These are phyloP conservation scores for Hirschfeldia incana DNA, from an alignment of 345 rosid species.

Conservation along the genomic window DNA sequence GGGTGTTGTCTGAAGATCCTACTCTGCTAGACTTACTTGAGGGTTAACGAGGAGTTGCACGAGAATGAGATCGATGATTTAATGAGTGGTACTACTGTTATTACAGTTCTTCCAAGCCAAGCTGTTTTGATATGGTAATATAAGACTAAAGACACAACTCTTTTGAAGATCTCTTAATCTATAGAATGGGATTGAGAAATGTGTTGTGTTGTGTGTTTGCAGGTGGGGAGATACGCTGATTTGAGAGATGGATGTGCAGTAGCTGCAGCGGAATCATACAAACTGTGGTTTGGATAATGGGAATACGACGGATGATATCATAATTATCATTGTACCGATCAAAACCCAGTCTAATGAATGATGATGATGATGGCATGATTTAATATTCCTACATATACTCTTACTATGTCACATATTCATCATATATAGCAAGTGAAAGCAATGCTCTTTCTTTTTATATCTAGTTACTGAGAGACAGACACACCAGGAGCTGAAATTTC, in stretches of 20 bases:
- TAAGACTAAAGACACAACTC: not conserved
- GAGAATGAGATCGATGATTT: conserved; percentile 79
- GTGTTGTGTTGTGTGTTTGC: conserved; percentile 16
- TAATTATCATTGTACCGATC: conserved; percentile 81
- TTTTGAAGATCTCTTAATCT: not conserved
- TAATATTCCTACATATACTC: not conserved
- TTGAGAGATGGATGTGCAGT: conserved; percentile 91
- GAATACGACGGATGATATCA: conserved; percentile 97
- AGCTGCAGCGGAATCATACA: conserved; percentile 90
- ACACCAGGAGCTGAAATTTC: too few relatives aligned
- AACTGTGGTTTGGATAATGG: conserved; percentile 82
- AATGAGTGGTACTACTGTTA: conserved; percentile 93
- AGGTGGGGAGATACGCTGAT: conserved; percentile 78
- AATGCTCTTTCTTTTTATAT: conserved; percentile 42
- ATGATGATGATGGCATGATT: conserved; percentile 11
- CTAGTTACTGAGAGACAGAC: conserved; percentile 55
- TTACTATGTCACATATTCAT: conserved; percentile 13
- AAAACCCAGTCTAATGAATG: conserved; percentile 65
- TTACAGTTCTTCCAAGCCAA: conserved; percentile 91
- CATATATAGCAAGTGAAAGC: conserved; percentile 31
- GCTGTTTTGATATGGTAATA: conserved; percentile 82
- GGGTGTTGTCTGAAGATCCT: conserved; percentile 60
- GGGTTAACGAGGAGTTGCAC: conserved; percentile 69
- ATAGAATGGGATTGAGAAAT: conserved; percentile 1
- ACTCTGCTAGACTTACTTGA: conserved; percentile 62